Evolutionary conservation across 805 yeast species (phyloP).

Genomic region (Zygoascus tannicola): DNA sequence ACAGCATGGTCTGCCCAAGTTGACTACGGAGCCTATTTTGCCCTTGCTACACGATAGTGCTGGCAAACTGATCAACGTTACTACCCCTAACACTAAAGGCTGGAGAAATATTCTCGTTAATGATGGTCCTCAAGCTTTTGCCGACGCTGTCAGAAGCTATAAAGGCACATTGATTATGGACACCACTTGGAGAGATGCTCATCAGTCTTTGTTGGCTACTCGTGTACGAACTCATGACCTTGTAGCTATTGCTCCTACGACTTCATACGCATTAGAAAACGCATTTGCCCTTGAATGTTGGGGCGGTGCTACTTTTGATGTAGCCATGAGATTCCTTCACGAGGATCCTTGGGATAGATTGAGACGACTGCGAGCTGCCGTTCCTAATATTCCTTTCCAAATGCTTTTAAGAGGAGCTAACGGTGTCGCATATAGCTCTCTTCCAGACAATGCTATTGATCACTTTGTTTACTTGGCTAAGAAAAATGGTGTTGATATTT

Average conservation of each 20-base stretch:
- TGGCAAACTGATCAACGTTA: constrained; percentile 54
- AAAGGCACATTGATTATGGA: constrained; percentile 92
- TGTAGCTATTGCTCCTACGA: constrained; percentile 84
- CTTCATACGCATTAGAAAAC: constrained; percentile 80
- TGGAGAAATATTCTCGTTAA: constrained; percentile 85
- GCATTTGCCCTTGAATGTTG: constrained; percentile 97
- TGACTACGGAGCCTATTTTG: constrained; percentile 61
- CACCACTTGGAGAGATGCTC: constrained; percentile 99
- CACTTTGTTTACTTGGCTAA: constrained; percentile 94
- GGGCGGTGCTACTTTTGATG: constrained; percentile 99
- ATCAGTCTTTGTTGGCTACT: constrained; percentile 94
- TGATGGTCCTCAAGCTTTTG: constrained; percentile 84
- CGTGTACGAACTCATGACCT: constrained; percentile 93
- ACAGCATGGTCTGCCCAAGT: constrained; percentile 86
- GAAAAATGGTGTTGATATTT: constrained; percentile 92
- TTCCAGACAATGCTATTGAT: constrained; percentile 98
- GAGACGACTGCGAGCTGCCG: constrained; percentile 74
- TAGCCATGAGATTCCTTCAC: constrained; percentile 93
- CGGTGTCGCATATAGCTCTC: constrained; percentile 96
- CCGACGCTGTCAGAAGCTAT: constrained; percentile 73
- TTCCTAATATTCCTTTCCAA: constrained; percentile 98
- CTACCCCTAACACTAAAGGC: constrained; percentile 57
- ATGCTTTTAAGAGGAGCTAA: constrained; percentile 99
- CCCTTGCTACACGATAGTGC: constrained; percentile 57
- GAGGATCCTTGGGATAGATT: constrained; percentile 99